Conservation (phyloP, 306 rosid species). For the Parietaria judaica region DNA sequence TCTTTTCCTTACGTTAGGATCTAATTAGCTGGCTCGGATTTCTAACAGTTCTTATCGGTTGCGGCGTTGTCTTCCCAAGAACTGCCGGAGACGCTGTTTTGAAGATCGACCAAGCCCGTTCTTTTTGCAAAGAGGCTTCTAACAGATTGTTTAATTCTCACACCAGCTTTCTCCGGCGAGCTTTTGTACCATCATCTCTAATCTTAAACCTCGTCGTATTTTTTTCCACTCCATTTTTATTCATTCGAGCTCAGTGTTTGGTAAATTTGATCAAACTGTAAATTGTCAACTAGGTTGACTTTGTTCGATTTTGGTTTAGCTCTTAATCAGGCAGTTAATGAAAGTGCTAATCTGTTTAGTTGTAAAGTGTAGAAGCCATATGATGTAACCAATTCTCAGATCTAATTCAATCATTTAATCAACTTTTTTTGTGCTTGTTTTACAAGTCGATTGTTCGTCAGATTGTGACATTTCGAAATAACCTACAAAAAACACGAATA, state of each 20-base stretch:
- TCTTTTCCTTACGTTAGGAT: no score
- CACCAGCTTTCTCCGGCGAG: slow-evolving; percentile 21
- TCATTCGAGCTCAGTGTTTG: slow-evolving; percentile 24
- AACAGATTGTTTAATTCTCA: slow-evolving; percentile 23
- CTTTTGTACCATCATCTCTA: slow-evolving; percentile 26
- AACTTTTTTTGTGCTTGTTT: not conserved
- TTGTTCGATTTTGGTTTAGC: not conserved
- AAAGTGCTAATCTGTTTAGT: not conserved
- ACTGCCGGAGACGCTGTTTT: slow-evolving; percentile 55
- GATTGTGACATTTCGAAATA: no score
- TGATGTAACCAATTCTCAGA: not conserved
- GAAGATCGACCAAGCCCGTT: slow-evolving; percentile 13
- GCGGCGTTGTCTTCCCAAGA: slow-evolving; percentile 59
- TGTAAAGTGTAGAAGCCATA: not conserved
- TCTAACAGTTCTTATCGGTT: slow-evolving; percentile 56
- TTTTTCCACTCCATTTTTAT: slow-evolving; percentile 25
- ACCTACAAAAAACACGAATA: no score
- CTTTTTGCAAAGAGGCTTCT: slow-evolving; percentile 28
- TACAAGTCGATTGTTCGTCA: no score
- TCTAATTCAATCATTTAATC: not conserved
- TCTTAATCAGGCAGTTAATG: not conserved
- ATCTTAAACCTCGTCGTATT: slow-evolving; percentile 30
- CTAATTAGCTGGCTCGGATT: no score
- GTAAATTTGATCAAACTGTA: slow-evolving; percentile 14
- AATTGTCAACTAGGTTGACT: slow-evolving; percentile 2